Conservation (phyloP, 2,329 filamentous ascomycete species). For the Ophiognomonia clavigignenti-juglandacearum region DNA sequence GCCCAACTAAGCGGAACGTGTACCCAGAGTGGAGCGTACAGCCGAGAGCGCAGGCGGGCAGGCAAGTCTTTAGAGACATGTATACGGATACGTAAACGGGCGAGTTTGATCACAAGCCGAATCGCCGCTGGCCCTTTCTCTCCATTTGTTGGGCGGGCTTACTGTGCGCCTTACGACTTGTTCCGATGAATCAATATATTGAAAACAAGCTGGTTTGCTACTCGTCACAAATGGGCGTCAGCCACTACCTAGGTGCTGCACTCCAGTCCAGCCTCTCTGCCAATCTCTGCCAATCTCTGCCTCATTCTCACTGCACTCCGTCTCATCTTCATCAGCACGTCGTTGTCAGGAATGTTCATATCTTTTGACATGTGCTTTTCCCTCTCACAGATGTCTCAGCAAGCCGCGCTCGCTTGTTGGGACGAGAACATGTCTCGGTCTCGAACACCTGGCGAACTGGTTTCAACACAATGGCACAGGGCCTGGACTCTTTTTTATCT, state of each 20-base stretch:
- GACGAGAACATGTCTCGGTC: neutral
- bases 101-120: too few relatives aligned
- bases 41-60: neutral
- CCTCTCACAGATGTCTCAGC: neutral
- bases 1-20: neutral
- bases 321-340: too few relatives aligned
- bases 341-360: too few relatives aligned
- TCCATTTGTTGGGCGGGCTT: too few relatives aligned
- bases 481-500: neutral
- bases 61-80: too few relatives aligned
- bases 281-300: neutral
- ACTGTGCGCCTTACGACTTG: neutral
- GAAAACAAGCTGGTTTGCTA: too few relatives aligned
- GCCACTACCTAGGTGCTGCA: neutral
- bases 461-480: neutral
- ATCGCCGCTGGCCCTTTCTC: too few relatives aligned
- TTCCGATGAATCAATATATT: too few relatives aligned
- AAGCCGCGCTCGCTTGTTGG: neutral
- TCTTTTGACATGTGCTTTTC: neutral
- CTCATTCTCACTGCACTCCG: too few relatives aligned
- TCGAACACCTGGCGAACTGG: neutral
- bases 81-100: too few relatives aligned
- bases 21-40: neutral
- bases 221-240: conserved; percentile 6
- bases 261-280: neutral